phyloP scores from a whole-genome alignment of 495 filamentous ascomycete species.

The Penicillium turbatum region DNA sequence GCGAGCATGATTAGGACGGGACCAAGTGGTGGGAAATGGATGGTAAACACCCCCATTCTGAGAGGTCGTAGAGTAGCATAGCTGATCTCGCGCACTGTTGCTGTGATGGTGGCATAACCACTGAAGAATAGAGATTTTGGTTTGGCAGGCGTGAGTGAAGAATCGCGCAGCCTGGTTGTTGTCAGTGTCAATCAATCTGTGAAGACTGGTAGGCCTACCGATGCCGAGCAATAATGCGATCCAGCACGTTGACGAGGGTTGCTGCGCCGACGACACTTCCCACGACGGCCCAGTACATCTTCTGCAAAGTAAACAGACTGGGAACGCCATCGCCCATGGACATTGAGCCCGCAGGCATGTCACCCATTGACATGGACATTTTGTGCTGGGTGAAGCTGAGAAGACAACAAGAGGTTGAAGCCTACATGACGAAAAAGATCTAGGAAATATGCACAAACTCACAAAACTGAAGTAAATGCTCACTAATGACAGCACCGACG shows the following conservation, averaged over 20 bases:
- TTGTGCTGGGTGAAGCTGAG: conserved; percentile 3
- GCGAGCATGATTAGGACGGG: conserved; percentile 34
- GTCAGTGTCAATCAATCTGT: not conserved
- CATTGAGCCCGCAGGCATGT: conserved; percentile 41
- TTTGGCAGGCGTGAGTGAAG: conserved; percentile 53
- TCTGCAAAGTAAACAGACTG: conserved; percentile 43
- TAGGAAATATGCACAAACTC: not conserved
- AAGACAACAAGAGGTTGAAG: not conserved
- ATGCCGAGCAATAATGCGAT: conserved; percentile 42
- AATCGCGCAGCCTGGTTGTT: conserved; percentile 24
- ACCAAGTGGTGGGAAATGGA: conserved; percentile 47
- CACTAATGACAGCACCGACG: not conserved
- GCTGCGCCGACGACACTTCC: conserved; percentile 52
- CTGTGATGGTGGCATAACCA: conserved; percentile 63
- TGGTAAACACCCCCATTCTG: conserved; percentile 38
- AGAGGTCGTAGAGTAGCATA: conserved; percentile 57
- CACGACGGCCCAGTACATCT: conserved; percentile 60
- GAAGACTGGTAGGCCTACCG: conserved; percentile 33
- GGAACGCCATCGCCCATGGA: conserved; percentile 46
- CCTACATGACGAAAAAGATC: not conserved
- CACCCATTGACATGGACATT: conserved; percentile 29
- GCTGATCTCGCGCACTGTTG: conserved; percentile 60
- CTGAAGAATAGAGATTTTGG: conserved; percentile 55
- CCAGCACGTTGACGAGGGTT: conserved; percentile 45
- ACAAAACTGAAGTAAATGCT: not conserved